Conservation (phyloP, 164 flowering plant genomes). For the Macadamia tetraphylla region DNA sequence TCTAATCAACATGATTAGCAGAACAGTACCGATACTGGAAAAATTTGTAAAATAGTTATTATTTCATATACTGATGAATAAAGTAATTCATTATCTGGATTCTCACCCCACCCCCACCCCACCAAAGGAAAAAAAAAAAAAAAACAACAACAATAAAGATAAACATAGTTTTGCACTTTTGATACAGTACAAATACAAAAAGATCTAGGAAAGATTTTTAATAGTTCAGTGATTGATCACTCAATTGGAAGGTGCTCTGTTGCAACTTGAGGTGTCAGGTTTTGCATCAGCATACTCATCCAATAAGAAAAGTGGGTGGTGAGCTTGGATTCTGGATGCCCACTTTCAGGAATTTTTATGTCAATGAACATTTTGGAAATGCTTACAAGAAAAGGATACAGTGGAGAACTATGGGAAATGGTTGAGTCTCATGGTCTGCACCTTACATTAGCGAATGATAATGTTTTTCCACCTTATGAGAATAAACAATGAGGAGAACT, state of each 20-base stretch:
- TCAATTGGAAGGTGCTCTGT: background rate
- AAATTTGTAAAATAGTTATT: background rate
- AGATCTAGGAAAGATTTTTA: background rate
- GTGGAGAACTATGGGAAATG: constrained; percentile 3
- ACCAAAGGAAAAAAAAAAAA: no score
- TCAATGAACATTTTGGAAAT: background rate
- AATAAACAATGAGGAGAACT: background rate
- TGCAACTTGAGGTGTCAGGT: constrained; percentile 3
- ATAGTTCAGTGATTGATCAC: background rate
- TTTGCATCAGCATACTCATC: constrained; percentile 4
- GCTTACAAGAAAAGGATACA: background rate
- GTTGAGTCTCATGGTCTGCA: background rate
- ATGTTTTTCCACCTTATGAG: background rate
- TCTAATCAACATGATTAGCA: constrained; percentile 3
- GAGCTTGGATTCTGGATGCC: background rate
- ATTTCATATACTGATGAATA: background rate
- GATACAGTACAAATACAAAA: background rate
- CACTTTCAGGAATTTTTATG: background rate
- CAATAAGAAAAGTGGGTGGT: background rate
- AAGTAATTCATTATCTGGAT: constrained; percentile 1
- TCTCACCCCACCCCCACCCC: background rate
- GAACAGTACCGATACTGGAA: background rate
- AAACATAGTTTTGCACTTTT: no score
- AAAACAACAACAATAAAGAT: no score
- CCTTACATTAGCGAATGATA: background rate